Base-by-base conservation (phyloP, 768 basidiomycete species). In the Lentinula raphanica region DNA sequence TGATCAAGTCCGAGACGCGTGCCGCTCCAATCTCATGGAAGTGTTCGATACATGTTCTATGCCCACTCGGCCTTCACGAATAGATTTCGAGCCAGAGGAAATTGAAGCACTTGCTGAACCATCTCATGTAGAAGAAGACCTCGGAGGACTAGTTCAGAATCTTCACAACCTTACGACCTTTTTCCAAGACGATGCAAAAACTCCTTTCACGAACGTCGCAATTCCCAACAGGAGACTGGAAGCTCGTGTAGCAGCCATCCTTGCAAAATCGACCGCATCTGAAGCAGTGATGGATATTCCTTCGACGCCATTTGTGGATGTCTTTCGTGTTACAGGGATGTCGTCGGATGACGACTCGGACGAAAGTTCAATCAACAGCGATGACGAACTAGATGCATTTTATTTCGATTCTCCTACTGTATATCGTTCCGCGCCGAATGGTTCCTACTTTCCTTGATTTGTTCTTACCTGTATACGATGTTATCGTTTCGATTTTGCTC, bases 31-130 rank as follows among this genome's bases (percentile, higher is more conserved):
- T 66, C 79, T 95, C 62, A 80, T 86, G 71, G 89, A 90, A 1
- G 90, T 96, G 12, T 93, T 90, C 62, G 91, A 91, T 63, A 90
- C 90, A 4, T 93, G 88, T 69, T 85, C 85, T 32, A 79, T 86
- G 67, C 80, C 85, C 12, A 74, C 81, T 35, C 76, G 90, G 32
- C 85, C 89, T 13, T 86, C 88, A 36, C 78, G 85, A 53, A 82
- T 93, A 66, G 80, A 87, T 61, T 88, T 88, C 67, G 87, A 86
- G 69, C 86, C 84, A 17, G 85, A 76, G 51, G 73, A 87, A 60
- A 69, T 83, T 12, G 76, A 79, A 58, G 75, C 74, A 5, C 60
- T 78, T 46, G 78, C 76, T 19, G 72, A 73, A 62, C 72, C 80
- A 15, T 70, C 73, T 13, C 62, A 69, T 42, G 58, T 35, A 60